Conservation (phyloP, 768 basidiomycete genomes). For the Stropharia rugosoannulata region DNA sequence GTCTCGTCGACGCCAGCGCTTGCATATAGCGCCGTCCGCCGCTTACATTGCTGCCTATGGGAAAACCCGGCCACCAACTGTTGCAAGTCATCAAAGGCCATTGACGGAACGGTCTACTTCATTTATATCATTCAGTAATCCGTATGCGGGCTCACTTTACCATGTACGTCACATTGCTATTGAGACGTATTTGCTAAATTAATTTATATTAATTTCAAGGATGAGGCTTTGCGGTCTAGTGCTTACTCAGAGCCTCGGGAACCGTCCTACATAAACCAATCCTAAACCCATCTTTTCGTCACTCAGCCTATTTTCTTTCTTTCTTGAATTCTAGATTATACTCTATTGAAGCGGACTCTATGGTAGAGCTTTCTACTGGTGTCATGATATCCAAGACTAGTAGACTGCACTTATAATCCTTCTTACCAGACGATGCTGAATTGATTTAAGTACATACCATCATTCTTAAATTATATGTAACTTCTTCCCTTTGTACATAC, state of each 20-base stretch:
- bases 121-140: neutral
- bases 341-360: no score
- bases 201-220: neutral
- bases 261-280: neutral
- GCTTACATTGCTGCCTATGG: slow-evolving; percentile 17
- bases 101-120: slow-evolving; percentile 7
- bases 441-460: no score
- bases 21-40: slow-evolving; percentile 14
- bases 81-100: slow-evolving; percentile 9
- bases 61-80: slow-evolving; percentile 9
- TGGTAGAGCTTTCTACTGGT: no score
- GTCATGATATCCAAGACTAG: no score
- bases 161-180: neutral
- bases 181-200: neutral
- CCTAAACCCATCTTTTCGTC: no score
- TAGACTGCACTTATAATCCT: no score
- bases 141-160: neutral
- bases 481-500: no score
- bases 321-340: no score
- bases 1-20: slow-evolving; percentile 9
- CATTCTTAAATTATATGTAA: no score
- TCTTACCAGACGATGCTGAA: no score
- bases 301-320: no score
- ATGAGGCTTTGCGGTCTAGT: neutral
- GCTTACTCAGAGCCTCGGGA: neutral